phyloP scores from a whole-genome alignment of 345 rosid genomes.

The Leavenworthia alabamica region DNA sequence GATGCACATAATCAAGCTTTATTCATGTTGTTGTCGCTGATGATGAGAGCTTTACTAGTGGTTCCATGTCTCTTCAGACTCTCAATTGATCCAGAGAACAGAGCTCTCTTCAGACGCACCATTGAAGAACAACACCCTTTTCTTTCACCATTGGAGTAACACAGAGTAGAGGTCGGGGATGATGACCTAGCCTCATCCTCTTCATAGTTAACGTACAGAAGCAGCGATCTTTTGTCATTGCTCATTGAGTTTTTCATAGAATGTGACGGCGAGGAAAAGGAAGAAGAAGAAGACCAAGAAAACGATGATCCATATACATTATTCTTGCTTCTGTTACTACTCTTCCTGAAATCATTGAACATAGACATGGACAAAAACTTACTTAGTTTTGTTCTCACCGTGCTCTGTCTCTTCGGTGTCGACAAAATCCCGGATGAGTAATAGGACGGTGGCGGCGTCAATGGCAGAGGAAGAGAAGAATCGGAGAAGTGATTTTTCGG shows the following conservation, averaged over 20 bases:
- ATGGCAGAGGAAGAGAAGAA: slow-evolving; percentile 26
- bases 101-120: too few species aligned
- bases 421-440: slow-evolving; percentile 23
- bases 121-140: too few species aligned
- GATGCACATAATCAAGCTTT: too few species aligned
- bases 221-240: slow-evolving; percentile 16
- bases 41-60: background rate
- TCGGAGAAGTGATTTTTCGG: slow-evolving; percentile 44
- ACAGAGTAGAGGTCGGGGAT: slow-evolving; percentile 24
- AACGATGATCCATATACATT: slow-evolving; percentile 21
- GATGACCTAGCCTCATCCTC: slow-evolving; percentile 1
- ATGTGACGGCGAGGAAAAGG: slow-evolving; percentile 22
- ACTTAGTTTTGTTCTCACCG: slow-evolving; percentile 19
- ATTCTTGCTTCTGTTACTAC: slow-evolving; percentile 14
- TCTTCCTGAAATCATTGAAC: slow-evolving; percentile 19
- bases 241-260: slow-evolving; percentile 18
- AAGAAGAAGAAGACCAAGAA: slow-evolving; percentile 39
- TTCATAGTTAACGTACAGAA: background rate
- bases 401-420: slow-evolving; percentile 16
- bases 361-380: slow-evolving; percentile 23
- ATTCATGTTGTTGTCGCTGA: too few species aligned
- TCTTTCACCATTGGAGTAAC: slow-evolving; percentile 18
- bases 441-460: slow-evolving; percentile 55
- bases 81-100: too few species aligned
- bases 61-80: slow-evolving; percentile 17